These are phyloP conservation scores for Mycogone perniciosa DNA, from an alignment of 2,329 filamentous ascomycete species.

Conservation along the genomic window DNA sequence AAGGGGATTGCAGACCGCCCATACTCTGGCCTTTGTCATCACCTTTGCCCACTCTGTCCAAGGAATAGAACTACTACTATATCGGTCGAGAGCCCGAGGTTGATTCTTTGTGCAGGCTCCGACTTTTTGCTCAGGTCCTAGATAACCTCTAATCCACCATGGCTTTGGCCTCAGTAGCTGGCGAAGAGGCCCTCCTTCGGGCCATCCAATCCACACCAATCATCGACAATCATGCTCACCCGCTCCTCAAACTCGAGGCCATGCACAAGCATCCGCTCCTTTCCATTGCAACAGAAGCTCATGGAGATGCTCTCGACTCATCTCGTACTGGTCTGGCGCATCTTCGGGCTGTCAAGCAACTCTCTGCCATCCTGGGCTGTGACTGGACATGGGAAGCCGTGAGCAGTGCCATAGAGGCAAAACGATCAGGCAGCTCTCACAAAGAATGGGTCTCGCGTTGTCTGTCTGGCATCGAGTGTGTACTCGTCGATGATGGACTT, in stretches of 20 bases:
- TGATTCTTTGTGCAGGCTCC: not conserved
- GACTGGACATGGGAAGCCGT: conserved; percentile 55
- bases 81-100: not conserved
- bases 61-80: no score
- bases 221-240: conserved; percentile 69
- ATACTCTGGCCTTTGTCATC: no score
- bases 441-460: conserved; percentile 57
- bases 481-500: conserved; percentile 75
- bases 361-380: conserved; percentile 59
- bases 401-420: conserved; percentile 36
- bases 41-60: no score
- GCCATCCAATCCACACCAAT: conserved; percentile 53
- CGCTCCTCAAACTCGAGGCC: conserved; percentile 50
- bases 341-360: conserved; percentile 61
- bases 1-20: no score
- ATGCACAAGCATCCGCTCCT: conserved; percentile 43
- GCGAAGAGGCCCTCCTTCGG: conserved; percentile 17
- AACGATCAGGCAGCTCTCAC: conserved; percentile 36
- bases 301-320: conserved; percentile 59
- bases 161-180: not conserved
- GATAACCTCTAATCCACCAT: not conserved
- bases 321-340: conserved; percentile 59
- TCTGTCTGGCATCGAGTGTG: conserved; percentile 63
- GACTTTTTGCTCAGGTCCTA: not conserved
- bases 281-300: conserved; percentile 66